Evolutionary conservation across 2,329 filamentous ascomycete genomes (phyloP).

Genomic region (Xylariaceae sp.): DNA sequence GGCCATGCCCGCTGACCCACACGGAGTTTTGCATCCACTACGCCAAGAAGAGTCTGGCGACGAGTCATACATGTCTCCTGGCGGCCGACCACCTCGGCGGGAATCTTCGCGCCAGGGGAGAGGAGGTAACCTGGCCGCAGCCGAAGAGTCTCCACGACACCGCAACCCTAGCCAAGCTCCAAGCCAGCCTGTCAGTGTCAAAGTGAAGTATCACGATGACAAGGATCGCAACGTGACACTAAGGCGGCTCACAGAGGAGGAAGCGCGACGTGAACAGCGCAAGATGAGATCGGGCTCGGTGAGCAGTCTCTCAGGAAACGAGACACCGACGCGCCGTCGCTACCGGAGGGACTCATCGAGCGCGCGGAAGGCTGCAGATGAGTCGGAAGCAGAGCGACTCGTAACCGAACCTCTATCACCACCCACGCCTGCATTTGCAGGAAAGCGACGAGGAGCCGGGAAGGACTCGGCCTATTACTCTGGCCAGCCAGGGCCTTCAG

Average conservation of each 20-base stretch:
- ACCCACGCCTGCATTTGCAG: conserved; percentile 56
- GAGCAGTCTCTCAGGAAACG: conserved; percentile 57
- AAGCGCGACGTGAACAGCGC: conserved; percentile 45
- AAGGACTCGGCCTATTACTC: conserved; percentile 65
- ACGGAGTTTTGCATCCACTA: conserved; percentile 39
- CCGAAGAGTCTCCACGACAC: conserved; percentile 40
- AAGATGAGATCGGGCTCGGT: conserved; percentile 48
- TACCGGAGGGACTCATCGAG: conserved; percentile 56
- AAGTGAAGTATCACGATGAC: conserved; percentile 60
- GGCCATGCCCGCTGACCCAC: conserved; percentile 51
- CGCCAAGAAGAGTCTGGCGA: conserved; percentile 40
- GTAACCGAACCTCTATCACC: conserved; percentile 45
- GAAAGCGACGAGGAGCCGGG: conserved; percentile 40
- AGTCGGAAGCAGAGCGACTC: conserved; percentile 44
- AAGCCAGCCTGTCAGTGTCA: conserved; percentile 54
- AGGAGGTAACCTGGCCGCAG: conserved; percentile 47
- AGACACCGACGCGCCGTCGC: conserved; percentile 45
- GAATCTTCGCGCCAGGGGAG: conserved; percentile 46
- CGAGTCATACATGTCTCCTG: conserved; percentile 42
- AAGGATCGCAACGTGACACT: conserved; percentile 60
- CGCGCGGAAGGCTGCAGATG: conserved; percentile 43
- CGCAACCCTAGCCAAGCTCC: conserved; percentile 41
- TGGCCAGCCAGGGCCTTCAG: conserved; percentile 45
- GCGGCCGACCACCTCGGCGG: conserved; percentile 40
- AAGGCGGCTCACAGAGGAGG: conserved; percentile 59